Evolutionary conservation across 225 moss, liverwort and hornwort genomes (phyloP).

Genomic region (Neckera pumila): DNA sequence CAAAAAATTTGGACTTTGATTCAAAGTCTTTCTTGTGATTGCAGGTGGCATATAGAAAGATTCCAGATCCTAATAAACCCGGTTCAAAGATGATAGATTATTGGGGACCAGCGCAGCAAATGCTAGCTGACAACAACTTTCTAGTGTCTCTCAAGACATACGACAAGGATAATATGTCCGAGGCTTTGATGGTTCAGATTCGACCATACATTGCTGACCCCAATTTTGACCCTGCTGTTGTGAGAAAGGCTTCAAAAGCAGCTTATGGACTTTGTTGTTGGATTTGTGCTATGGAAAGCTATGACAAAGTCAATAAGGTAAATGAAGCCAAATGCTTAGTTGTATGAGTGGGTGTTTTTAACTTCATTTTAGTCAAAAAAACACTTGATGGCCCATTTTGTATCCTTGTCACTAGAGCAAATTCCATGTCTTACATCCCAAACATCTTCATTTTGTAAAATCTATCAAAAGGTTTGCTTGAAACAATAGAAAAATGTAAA

Average conservation of each 20-base stretch:
- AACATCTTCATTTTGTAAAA: neutral
- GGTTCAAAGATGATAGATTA: constrained; percentile 80
- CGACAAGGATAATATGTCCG: constrained; percentile 64
- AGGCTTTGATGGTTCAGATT: constrained; percentile 39
- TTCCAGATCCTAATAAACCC: constrained; percentile 66
- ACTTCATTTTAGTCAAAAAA: neutral
- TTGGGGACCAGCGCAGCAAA: constrained; percentile 79
- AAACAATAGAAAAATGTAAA: neutral
- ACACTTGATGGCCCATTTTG: neutral
- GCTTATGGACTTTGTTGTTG: constrained; percentile 87
- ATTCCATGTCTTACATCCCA: neutral
- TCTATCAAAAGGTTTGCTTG: no score
- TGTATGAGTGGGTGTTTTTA: no score
- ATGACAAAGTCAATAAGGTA: constrained; percentile 78
- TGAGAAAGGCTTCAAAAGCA: constrained; percentile 79
- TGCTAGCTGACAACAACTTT: constrained; percentile 64
- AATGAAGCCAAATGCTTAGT: neutral
- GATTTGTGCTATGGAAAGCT: constrained; percentile 84
- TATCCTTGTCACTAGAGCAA: neutral
- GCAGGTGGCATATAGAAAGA: constrained; percentile 61
- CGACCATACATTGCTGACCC: constrained; percentile 52
- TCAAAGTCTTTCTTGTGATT: neutral
- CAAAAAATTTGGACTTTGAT: neutral
- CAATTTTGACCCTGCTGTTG: constrained; percentile 59
- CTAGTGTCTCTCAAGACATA: constrained; percentile 52